Percentiles rank a stretch among this genome's conserved stretches.
phyloP scores from a whole-genome alignment of 768 basidiomycete species.

The Arthromyces matolae region DNA sequence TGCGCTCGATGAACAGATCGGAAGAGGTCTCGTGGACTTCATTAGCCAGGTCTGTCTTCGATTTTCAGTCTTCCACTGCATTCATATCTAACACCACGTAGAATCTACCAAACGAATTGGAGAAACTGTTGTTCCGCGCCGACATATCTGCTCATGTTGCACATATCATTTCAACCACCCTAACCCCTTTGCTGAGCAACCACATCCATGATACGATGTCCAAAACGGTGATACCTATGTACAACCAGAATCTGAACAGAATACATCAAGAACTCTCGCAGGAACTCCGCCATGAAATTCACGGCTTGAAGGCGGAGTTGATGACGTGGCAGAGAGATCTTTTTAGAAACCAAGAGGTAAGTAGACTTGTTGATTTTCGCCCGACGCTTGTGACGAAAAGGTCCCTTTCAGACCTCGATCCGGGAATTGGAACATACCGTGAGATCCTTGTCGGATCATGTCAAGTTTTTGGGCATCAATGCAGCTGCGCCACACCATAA shows the following conservation, averaged over 20 bases:
- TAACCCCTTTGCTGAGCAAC: slow-evolving; percentile 75
- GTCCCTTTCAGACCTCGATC: slow-evolving; percentile 53
- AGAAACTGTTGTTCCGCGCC: slow-evolving; percentile 70
- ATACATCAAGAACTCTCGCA: slow-evolving; percentile 80
- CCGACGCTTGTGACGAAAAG: slow-evolving; percentile 1
- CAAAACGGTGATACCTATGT: slow-evolving; percentile 72
- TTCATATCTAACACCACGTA: slow-evolving; percentile 25
- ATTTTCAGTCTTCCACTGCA: background rate
- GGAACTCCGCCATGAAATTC: slow-evolving; percentile 72
- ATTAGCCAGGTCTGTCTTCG: slow-evolving; percentile 63
- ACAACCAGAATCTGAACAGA: slow-evolving; percentile 65
- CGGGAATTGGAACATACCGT: slow-evolving; percentile 81
- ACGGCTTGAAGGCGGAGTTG: slow-evolving; percentile 75
- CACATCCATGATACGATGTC: slow-evolving; percentile 78
- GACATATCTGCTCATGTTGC: slow-evolving; percentile 78
- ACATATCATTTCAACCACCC: slow-evolving; percentile 62
- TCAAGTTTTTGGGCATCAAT: slow-evolving; percentile 73
- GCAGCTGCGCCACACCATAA: slow-evolving; percentile 36
- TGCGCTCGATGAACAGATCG: slow-evolving; percentile 75
- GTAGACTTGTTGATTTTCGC: slow-evolving; percentile 18
- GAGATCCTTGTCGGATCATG: slow-evolving; percentile 71
- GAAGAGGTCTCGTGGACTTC: slow-evolving; percentile 65
- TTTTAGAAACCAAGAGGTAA: slow-evolving; percentile 74
- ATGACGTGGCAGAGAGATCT: slow-evolving; percentile 80
- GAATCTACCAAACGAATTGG: slow-evolving; percentile 77